phyloP scores from a whole-genome alignment of 257 asterid species.

The Solanum piurae region DNA sequence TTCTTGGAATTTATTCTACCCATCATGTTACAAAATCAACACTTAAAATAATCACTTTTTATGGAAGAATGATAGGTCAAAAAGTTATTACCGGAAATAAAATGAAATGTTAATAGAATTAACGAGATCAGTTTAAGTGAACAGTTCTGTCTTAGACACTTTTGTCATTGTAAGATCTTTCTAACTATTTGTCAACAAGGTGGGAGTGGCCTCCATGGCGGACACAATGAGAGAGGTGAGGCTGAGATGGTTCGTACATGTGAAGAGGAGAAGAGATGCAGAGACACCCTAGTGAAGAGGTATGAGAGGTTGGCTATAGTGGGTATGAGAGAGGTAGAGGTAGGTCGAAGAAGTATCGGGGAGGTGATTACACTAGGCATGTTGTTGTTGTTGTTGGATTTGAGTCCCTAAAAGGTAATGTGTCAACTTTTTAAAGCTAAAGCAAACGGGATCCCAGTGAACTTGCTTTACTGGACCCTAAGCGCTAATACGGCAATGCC shows the following conservation, averaged over 20 bases:
- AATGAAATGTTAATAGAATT: neutral
- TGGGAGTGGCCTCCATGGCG: neutral
- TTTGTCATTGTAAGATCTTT: neutral
- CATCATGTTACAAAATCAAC: neutral
- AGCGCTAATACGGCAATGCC: neutral
- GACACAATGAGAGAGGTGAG: neutral
- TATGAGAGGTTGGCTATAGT: neutral
- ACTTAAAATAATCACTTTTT: neutral
- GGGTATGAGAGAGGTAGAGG: neutral
- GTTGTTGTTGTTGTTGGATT: neutral
- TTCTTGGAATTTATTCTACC: neutral
- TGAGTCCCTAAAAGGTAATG: neutral
- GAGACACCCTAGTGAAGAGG: neutral
- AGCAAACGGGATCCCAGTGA: neutral
- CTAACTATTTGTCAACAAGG: neutral
- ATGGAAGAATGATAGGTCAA: neutral
- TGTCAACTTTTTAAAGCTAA: neutral
- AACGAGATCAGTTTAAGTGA: neutral
- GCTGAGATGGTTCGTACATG: neutral
- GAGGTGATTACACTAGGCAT: neutral
- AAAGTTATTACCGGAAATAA: neutral
- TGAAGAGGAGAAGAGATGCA: neutral
- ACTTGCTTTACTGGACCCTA: neutral
- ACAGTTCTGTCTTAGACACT: neutral
- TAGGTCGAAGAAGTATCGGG: neutral